A percentile compares a stretch with the other conserved stretches of the same genome.
Conservation (phyloP, 2,329 filamentous ascomycete species). For the Claviceps humidiphila region DNA sequence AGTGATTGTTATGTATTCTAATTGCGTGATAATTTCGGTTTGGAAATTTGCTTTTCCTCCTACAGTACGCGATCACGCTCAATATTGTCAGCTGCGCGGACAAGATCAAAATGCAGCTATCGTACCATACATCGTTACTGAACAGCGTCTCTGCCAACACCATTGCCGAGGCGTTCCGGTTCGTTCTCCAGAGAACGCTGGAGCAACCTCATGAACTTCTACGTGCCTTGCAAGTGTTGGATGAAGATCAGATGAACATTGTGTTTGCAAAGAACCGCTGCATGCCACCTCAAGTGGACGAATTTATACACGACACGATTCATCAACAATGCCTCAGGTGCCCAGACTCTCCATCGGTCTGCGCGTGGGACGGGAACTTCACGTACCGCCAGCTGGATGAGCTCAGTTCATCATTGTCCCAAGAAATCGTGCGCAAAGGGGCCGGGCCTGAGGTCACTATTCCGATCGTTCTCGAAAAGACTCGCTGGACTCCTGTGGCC, state of each 20-base stretch:
- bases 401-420: neutral
- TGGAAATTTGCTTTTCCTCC: no score
- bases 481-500: constrained; percentile 9
- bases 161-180: neutral
- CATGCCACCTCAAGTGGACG: neutral
- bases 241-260: neutral
- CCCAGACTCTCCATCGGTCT: neutral
- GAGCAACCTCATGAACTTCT: neutral
- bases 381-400: neutral
- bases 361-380: neutral
- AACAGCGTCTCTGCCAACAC: neutral
- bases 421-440: neutral
- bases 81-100: neutral
- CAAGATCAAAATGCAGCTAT: neutral
- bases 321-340: neutral
- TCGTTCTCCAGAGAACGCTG: neutral
- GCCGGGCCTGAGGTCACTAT: constrained; percentile 4
- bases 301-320: neutral
- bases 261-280: neutral
- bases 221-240: neutral
- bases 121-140: neutral
- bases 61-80: neutral
- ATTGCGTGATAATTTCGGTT: no score
- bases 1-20: no score
- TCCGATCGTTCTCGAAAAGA: constrained; percentile 12